phyloP scores from a whole-genome alignment of 805 yeast species.

The Yarrowia porcina region DNA sequence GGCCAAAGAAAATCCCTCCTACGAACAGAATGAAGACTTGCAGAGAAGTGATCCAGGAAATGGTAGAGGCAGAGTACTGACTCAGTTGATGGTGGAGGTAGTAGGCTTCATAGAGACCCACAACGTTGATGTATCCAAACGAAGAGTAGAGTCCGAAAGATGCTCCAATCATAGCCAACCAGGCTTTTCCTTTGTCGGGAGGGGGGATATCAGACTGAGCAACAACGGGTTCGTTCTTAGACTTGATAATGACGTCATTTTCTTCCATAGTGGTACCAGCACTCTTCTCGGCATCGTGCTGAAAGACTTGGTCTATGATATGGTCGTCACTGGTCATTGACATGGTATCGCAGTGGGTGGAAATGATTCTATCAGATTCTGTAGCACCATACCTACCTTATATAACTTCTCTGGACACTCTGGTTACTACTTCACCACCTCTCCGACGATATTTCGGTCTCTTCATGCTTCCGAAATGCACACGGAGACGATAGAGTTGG shows the following conservation, averaged over 20 bases:
- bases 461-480: neutral
- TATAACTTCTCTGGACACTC: neutral
- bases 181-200: neutral
- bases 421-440: too few species aligned
- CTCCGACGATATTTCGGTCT: neutral
- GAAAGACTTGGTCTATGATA: neutral
- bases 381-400: neutral
- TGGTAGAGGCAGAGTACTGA: conserved; percentile 45
- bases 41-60: conserved; percentile 65
- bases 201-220: neutral
- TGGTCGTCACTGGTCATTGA: neutral
- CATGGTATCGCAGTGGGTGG: neutral
- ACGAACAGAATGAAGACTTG: conserved; percentile 40
- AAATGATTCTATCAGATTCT: too few species aligned
- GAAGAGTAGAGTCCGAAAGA: conserved; percentile 1
- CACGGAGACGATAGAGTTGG: neutral
- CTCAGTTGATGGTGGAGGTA: conserved; percentile 52
- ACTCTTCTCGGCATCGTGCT: neutral
- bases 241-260: too few species aligned
- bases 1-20: conserved; percentile 49
- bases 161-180: conserved; percentile 22
- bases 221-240: too few species aligned
- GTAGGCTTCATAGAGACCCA: conserved; percentile 61
- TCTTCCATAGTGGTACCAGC: too few species aligned
- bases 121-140: conserved; percentile 63